Conservation (phyloP, 768 basidiomycete species). For the Tricholoma matsutake region DNA sequence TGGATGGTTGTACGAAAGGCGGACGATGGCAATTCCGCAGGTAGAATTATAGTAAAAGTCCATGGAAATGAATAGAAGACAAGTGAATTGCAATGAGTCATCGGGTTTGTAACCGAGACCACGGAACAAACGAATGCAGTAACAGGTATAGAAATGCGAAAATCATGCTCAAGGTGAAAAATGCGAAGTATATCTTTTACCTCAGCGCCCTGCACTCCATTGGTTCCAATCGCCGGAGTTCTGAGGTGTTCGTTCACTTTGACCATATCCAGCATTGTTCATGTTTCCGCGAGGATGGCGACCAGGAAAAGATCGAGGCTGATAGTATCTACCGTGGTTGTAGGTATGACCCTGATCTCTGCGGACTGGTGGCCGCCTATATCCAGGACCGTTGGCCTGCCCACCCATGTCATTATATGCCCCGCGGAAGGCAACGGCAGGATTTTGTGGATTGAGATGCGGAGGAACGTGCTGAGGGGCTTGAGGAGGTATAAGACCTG, state of each 20-base stretch:
- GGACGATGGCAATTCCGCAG: no score
- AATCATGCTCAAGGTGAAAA: neutral
- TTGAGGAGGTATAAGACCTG: slow-evolving; percentile 17
- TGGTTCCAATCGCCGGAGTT: slow-evolving; percentile 30
- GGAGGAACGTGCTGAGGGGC: slow-evolving; percentile 14
- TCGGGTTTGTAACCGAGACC: slow-evolving; percentile 8
- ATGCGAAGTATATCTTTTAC: neutral
- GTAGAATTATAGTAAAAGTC: neutral
- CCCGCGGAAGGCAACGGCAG: slow-evolving; percentile 14
- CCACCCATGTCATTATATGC: slow-evolving; percentile 18
- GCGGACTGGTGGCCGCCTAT: slow-evolving; percentile 23
- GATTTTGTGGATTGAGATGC: slow-evolving; percentile 10
- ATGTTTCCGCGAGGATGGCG: slow-evolving; percentile 26
- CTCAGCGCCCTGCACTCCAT: slow-evolving; percentile 26
- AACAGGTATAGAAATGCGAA: slow-evolving; percentile 11
- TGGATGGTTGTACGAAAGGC: neutral
- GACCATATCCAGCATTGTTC: slow-evolving; percentile 21
- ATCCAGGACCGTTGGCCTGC: slow-evolving; percentile 10
- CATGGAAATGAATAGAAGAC: neutral
- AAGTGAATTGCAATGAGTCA: neutral
- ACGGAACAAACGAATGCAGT: slow-evolving; percentile 5
- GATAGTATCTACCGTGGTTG: slow-evolving; percentile 17
- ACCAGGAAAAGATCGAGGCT: slow-evolving; percentile 20
- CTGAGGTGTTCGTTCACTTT: slow-evolving; percentile 16
- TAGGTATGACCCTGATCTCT: slow-evolving; percentile 23